Evolutionary conservation across 2,329 filamentous ascomycete genomes (phyloP).

Genomic region (Lasiodiplodia citricola): DNA sequence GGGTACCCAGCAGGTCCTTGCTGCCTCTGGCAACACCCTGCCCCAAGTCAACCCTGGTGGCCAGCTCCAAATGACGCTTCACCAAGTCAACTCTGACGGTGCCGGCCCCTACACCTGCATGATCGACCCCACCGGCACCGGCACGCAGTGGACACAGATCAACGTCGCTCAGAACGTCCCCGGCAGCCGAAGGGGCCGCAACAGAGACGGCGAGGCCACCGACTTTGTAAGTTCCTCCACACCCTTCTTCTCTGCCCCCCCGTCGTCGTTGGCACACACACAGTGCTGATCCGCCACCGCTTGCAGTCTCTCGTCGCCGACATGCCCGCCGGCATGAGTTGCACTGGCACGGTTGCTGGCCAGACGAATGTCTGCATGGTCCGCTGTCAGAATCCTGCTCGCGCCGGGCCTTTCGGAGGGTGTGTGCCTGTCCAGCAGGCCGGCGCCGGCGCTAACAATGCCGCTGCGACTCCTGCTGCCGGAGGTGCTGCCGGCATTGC

Average conservation of each 20-base stretch:
- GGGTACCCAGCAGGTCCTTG: slow-evolving; percentile 64
- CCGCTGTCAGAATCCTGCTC: slow-evolving; percentile 65
- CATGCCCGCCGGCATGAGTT: slow-evolving; percentile 61
- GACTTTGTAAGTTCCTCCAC: slow-evolving; percentile 29
- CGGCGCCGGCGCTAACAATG: slow-evolving; percentile 3
- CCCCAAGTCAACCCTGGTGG: slow-evolving; percentile 66
- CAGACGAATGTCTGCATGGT: slow-evolving; percentile 67
- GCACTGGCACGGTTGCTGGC: slow-evolving; percentile 65
- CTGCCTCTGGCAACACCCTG: slow-evolving; percentile 60
- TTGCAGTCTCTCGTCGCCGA: slow-evolving; percentile 60
- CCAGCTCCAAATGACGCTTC: slow-evolving; percentile 65
- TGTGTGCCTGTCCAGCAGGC: slow-evolving; percentile 63
- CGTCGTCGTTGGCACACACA: not conserved
- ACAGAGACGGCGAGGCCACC: slow-evolving; percentile 27
- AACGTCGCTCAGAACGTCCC: slow-evolving; percentile 61
- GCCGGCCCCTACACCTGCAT: slow-evolving; percentile 70
- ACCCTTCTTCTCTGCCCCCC: not conserved
- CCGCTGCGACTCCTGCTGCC: slow-evolving; percentile 15
- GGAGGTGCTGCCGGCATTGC: slow-evolving; percentile 8
- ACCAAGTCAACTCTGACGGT: slow-evolving; percentile 71
- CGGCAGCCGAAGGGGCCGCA: slow-evolving; percentile 55
- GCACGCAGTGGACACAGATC: slow-evolving; percentile 58
- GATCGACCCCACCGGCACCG: slow-evolving; percentile 67
- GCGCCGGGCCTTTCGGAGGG: slow-evolving; percentile 67
- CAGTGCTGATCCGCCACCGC: slow-evolving; percentile 1